These are phyloP conservation scores for Ophiostoma quercus DNA, from an alignment of 2,329 filamentous ascomycete genomes.

Conservation along the genomic window DNA sequence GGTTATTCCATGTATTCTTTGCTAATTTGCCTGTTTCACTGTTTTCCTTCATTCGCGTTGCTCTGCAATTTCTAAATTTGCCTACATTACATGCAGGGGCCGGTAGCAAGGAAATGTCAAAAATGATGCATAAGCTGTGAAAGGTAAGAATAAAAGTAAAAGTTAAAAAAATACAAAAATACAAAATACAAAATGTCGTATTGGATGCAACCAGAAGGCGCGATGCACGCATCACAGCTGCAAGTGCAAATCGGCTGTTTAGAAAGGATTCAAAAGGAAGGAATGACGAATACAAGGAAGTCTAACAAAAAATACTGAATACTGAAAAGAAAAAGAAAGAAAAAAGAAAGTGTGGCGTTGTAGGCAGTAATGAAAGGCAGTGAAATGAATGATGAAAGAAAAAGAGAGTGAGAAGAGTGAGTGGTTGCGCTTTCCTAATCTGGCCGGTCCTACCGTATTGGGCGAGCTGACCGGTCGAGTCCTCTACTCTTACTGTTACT, in stretches of 20 bases:
- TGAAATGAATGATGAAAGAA: not conserved
- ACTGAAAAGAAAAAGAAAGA: not conserved
- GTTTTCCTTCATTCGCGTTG: not conserved
- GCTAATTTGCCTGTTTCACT: not conserved
- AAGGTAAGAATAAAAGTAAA: no score
- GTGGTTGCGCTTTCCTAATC: conserved; percentile 1
- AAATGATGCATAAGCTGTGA: no score
- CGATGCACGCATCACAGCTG: not conserved
- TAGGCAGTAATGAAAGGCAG: not conserved
- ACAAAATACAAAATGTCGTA: not conserved
- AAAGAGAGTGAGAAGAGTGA: no score
- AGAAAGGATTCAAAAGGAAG: not conserved
- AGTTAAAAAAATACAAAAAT: no score
- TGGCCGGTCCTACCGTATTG: not conserved
- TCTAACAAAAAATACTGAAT: no score
- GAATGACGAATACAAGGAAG: not conserved
- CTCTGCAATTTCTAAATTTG: not conserved
- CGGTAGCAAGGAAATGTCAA: not conserved
- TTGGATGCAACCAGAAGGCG: not conserved
- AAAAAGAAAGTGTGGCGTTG: not conserved
- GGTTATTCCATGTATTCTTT: not conserved
- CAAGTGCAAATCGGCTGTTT: not conserved
- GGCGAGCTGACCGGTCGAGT: not conserved
- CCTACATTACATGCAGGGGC: conserved; percentile 1
- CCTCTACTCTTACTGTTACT: no score